phyloP scores from a whole-genome alignment of 257 asterid genomes.

The Przewalskia tangutica region DNA sequence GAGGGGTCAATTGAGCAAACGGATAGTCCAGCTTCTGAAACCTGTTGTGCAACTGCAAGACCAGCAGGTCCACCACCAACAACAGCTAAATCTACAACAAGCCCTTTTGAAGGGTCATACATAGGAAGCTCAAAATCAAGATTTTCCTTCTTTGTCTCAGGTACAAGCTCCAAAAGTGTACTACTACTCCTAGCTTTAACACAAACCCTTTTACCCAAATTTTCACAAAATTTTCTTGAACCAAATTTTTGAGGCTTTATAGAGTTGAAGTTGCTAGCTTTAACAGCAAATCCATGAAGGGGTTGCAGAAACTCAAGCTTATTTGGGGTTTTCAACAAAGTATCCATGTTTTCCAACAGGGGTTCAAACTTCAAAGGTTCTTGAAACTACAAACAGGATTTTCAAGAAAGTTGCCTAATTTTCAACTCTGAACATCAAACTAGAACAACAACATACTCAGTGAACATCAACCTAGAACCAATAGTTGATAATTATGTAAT shows the following conservation, averaged over 20 bases:
- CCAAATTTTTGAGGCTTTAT: slow-evolving; percentile 43
- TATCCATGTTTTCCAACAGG: slow-evolving; percentile 44
- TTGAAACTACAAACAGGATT: slow-evolving; percentile 12
- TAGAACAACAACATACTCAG: neutral
- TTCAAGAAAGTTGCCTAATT: slow-evolving; percentile 5
- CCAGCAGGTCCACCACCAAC: slow-evolving; percentile 99
- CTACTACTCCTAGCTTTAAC: slow-evolving; percentile 49
- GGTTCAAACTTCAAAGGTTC: slow-evolving; percentile 2
- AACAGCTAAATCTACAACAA: slow-evolving; percentile 80
- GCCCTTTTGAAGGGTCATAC: slow-evolving; percentile 60
- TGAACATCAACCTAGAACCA: neutral
- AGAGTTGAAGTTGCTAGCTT: slow-evolving; percentile 36
- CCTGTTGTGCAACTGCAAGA: slow-evolving; percentile 97
- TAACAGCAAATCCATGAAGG: slow-evolving; percentile 42
- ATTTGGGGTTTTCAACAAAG: slow-evolving; percentile 61
- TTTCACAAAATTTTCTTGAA: slow-evolving; percentile 28
- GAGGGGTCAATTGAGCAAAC: slow-evolving; percentile 93
- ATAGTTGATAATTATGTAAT: neutral
- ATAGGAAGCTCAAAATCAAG: slow-evolving; percentile 91
- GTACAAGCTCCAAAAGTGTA: slow-evolving; percentile 84
- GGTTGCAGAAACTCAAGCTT: slow-evolving; percentile 71
- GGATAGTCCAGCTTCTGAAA: slow-evolving; percentile 87
- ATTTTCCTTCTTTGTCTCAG: slow-evolving; percentile 81
- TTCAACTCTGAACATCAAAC: slow-evolving; percentile 1
- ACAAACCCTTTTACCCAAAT: slow-evolving; percentile 23